Evolutionary conservation across 164 flowering plant genomes (phyloP), one percentile per base, ranked within the genome.

Genomic region (Euptelea pleiosperma): DNA sequence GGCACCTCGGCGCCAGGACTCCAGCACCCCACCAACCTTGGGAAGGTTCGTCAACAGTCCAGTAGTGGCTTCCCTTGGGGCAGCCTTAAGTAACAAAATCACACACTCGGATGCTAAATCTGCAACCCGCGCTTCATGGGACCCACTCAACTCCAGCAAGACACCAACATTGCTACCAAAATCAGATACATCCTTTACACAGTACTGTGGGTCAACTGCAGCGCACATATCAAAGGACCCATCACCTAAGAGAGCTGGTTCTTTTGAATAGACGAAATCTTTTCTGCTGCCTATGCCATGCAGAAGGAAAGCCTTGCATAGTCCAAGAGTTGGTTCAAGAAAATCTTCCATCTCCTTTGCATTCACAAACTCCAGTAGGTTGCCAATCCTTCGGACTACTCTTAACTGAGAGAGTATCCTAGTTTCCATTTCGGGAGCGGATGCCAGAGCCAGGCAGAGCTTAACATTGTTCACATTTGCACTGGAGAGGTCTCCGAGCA

Each of bases 101-200:
- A 86, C 63, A 66, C 96, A 90, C 57, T 93, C 97, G 1, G 99
- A 93, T 61, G 96, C 97, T 60, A 93, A 61, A 69, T 88, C 92
- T 34, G 91, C 77, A 60, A 77, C 37, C 61, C 56, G 75, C 41
- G 61, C 60, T 61, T 79, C 87, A 8, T 36, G 40, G 18, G 61
- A 70, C 4, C 65, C 70, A 64, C 77, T 76, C 65, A 93, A 63
- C 58, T 90, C 87, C 51, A 93, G 67, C 42, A 93, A 79, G 49
- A 79, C 80, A 21, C 92, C 87, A 14, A 77, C 68, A 54, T 79
- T 84, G 75, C 78, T 69, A 8, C 87, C 82, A 62, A 89, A 89
- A 55, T 89, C 98, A 26, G 66, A 46, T 51, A 92, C 84, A 55
- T 92, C 96, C 61, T 79, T 79, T 15, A 91, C 70, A 72, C 78